Evolutionary conservation across 2,329 filamentous ascomycete genomes (phyloP).

Genomic region (Aureobasidium sp.): DNA sequence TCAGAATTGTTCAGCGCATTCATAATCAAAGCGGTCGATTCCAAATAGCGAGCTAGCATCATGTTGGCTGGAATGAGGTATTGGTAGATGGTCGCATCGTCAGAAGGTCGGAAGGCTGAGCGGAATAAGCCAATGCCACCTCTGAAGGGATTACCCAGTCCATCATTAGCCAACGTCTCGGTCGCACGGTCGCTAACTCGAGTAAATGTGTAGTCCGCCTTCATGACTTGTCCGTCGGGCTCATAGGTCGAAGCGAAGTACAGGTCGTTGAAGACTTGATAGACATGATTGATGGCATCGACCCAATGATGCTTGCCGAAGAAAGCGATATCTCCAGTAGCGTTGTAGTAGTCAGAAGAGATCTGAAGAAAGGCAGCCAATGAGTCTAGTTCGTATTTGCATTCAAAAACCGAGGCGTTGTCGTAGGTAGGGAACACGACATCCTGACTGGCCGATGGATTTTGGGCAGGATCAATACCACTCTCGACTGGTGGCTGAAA

Average conservation of each 20-base stretch:
- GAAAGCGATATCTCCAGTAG: slow-evolving; percentile 42
- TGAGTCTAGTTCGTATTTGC: slow-evolving; percentile 49
- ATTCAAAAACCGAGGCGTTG: slow-evolving; percentile 43
- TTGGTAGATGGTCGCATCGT: slow-evolving; percentile 45
- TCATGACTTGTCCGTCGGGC: slow-evolving; percentile 37
- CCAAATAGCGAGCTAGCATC: slow-evolving; percentile 65
- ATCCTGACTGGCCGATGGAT: slow-evolving; percentile 35
- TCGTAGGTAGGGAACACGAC: slow-evolving; percentile 38
- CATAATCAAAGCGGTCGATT: slow-evolving; percentile 48
- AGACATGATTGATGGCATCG: slow-evolving; percentile 39
- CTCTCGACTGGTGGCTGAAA: slow-evolving; percentile 47
- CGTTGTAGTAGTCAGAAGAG: slow-evolving; percentile 43
- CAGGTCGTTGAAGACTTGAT: slow-evolving; percentile 27
- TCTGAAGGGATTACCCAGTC: slow-evolving; percentile 44
- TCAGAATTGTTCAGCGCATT: slow-evolving; percentile 36
- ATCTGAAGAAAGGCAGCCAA: slow-evolving; percentile 46
- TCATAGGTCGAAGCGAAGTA: slow-evolving; percentile 45
- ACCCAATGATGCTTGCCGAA: slow-evolving; percentile 44
- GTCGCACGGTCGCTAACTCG: slow-evolving; percentile 39
- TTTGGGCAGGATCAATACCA: slow-evolving; percentile 33
- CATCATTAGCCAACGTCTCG: slow-evolving; percentile 47
- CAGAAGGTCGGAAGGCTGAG: slow-evolving; percentile 44
- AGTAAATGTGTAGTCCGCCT: slow-evolving; percentile 41
- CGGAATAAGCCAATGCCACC: slow-evolving; percentile 44
- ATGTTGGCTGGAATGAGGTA: slow-evolving; percentile 51